Base-by-base conservation (phyloP, 225 moss, liverwort and hornwort genomes). In the Asterella californica region DNA sequence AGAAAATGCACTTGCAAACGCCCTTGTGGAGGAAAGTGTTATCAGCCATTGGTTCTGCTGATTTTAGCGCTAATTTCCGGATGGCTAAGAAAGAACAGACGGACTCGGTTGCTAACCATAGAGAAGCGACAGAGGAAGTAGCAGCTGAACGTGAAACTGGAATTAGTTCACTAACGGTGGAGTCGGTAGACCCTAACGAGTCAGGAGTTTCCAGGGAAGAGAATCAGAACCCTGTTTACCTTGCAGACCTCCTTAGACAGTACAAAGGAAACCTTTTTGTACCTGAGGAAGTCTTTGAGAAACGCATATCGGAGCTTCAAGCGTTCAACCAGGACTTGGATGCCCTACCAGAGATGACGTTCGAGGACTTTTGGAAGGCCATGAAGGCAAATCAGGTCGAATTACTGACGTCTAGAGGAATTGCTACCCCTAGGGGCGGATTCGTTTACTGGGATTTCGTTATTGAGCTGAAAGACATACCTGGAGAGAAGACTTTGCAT, bases 221-320 rank as follows among this genome's bases (percentile, higher is more conserved):
- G 7, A 50, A 83, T 37, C 57, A 77, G 24, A 85, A 78, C 24
- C 79, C 91, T 37, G 91, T 99, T 27, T 93, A 93, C 67, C 91
- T 99, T 70, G 84, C 95, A 6, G 94, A 95, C 71, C 91, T 99
- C 29, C 91, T 99, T 54, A 93, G 97, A 49, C 91, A 89, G 46
- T 93, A 93, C 42, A 88, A 88, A 76, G 97, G 97, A 22, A 91
- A 92, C 78, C 80, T 99, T 81, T 99, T 90, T 79, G 91, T 99
- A 48, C 97, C 97, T 7, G 97, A 99, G 69, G 97, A 99, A 84
- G 88, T 86, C 24, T 93, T 94, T 75, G 85, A 88, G 83, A 82
- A 88, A 30, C 85, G 84, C 32, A 46, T 86, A 34, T 91, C 90
- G 19, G 97, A 93, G 84, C 72, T 93, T 32, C 85, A 93, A 36